Percentiles rank a stretch among this genome's conserved stretches.
phyloP scores from a whole-genome alignment of 179 eudicot genomes.

The Beta corolliflora region DNA sequence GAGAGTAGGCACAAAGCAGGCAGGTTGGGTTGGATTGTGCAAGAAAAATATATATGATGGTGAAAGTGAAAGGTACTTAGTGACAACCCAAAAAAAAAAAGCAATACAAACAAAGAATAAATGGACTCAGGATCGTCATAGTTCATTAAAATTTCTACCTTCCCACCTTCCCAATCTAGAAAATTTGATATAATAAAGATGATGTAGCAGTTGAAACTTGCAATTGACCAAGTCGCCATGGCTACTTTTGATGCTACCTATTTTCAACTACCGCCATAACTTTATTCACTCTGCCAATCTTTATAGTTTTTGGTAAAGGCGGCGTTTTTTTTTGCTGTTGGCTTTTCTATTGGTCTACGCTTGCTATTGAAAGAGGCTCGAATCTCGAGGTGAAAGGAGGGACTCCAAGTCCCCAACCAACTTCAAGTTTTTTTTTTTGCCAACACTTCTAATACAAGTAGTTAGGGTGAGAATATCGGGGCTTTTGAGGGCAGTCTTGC shows the following conservation, averaged over 20 bases:
- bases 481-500: no score
- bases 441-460: no score
- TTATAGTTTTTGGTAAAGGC: neutral
- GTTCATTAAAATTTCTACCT: neutral
- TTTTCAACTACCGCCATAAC: neutral
- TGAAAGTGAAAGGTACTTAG: neutral
- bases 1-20: neutral
- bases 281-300: no score
- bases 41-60: neutral
- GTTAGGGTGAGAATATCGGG: no score
- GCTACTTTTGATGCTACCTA: neutral
- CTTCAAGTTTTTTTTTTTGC: no score
- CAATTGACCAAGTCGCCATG: neutral
- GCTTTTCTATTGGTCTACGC: no score
- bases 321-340: no score
- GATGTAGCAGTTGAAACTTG: neutral
- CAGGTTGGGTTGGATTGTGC: neutral
- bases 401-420: no score
- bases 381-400: no score
- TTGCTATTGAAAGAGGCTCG: no score
- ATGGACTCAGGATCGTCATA: neutral
- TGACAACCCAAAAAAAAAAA: neutral
- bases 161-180: neutral
- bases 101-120: neutral
- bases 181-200: neutral